Base-by-base conservation (phyloP, 2,329 filamentous ascomycete species). In the Monilinia aucupariae region DNA sequence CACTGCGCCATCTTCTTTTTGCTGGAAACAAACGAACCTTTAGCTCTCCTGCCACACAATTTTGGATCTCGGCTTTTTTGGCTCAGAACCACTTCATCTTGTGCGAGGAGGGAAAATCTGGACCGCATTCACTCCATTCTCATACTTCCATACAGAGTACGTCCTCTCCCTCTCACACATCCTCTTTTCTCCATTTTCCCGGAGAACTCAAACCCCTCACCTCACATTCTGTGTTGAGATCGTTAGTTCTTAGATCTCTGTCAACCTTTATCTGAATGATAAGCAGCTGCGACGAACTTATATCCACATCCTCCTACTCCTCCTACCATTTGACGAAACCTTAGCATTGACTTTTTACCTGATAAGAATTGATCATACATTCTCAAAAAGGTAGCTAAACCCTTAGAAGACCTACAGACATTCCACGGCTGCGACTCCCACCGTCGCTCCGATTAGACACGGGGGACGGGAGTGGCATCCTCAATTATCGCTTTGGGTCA, bases 401-500 rank as follows among this genome's bases (percentile, higher is more conserved):
- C 10, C 22, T 30, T 59, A 53, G 48, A 53, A 53, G 64, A 60
- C 37, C 64, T 64, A 54, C 54, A 66, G 63, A 67, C 69, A 72
- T 72, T 72, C 70, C 70, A 72, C 69, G 61, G 61, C 68, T 70
- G 68, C 69, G 67, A 66, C 71, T 71, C 71, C 71, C 64, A 56
- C 68, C 63, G 71, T 73, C 71, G 62, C 70, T 72, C 70, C 68
- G 66, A 63, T 63, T 32, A 61, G 17, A 65, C 66, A 70, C 71
- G 70, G 71, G 69, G 71, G 72, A 71, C 71, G 70, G 71, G 71
- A 73, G 71, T 70, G 62, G 69, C 68, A 71, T 69, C 67, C 60
- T 68, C 49, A 34, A 68, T 13, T 15, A 37, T 37, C 20, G 27
- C 41, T 47, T 45, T n/a, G n/a, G n/a, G n/a, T n/a, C n/a, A n/a